Evolutionary conservation across 768 basidiomycete genomes (phyloP), one percentile per base, ranked within the genome.

Genomic region (Cantharellus anzutake): DNA sequence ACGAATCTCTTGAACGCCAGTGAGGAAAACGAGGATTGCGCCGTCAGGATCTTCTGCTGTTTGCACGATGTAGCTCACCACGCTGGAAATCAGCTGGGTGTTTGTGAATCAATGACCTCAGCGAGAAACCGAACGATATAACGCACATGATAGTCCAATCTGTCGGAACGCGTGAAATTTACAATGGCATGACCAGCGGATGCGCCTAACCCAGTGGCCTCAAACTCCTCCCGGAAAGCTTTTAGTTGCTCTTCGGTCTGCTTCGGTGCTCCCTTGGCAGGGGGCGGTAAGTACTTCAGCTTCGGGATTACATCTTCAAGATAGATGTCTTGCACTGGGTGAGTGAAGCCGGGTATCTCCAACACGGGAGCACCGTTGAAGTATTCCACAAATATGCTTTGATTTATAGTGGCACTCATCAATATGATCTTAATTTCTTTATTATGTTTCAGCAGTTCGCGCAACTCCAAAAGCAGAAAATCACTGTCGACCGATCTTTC

Each of bases 391-490:
- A 91, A 92, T n/a, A 75, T 79, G 63, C 86, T 76, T 61, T 91
- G 87, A 66, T 96, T 93, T 70, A 94, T 93, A 0, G 93, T 97
- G 3, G 93, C 93, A 40, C 86, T 90, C 91, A 96, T 96, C 52
- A 94, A 75, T 29, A 93, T 71, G 29, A 97, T 76, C 68, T 86
- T 92, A 65, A 96, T 75, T 1, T 69, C 76, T 29, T 73, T 70
- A 65, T 89, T 82, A 20, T 68, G 74, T 62, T 73, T 72, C 51
- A 94, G 69, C 11, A 96, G 71, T 64, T 89, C 84, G 61, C 82
- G 81, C 35, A 96, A 73, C 67, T 93, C 83, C 3, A 94, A 77
- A 2, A 97, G 75, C 51, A 97, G 72, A 64, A 97, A 83, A 68
- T 97, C 93, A 29, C 86, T 82, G 65, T 94, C 92, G 4, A 94